Evolutionary conservation across 805 yeast genomes (phyloP).

Genomic region (Spathaspora boniae): DNA sequence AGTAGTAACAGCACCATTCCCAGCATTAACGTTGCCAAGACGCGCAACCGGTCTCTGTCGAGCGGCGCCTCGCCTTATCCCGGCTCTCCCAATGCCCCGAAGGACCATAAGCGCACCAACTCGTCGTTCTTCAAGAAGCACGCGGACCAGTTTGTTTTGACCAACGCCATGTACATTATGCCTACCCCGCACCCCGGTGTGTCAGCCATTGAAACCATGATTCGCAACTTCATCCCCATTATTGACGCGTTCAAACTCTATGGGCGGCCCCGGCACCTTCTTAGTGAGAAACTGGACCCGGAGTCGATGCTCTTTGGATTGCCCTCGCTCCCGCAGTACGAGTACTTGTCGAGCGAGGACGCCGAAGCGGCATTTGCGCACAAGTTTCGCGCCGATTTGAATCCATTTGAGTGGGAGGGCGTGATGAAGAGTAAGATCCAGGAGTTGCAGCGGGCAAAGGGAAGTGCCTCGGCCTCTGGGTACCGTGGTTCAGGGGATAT

Average conservation of each 20-base stretch:
- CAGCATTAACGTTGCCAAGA: too few species aligned
- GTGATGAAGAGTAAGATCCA: slow-evolving; percentile 5
- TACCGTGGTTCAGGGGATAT: slow-evolving; percentile 38
- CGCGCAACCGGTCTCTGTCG: slow-evolving; percentile 5
- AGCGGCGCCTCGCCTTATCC: neutral
- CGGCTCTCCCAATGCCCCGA: neutral
- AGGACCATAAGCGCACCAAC: slow-evolving; percentile 9
- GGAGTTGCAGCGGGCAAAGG: slow-evolving; percentile 9
- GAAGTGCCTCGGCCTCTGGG: slow-evolving; percentile 11
- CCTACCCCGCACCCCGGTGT: slow-evolving; percentile 75
- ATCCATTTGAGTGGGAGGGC: slow-evolving; percentile 16
- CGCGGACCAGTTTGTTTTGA: slow-evolving; percentile 25
- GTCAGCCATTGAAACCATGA: slow-evolving; percentile 66
- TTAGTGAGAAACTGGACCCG: slow-evolving; percentile 66
- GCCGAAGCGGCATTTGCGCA: slow-evolving; percentile 11
- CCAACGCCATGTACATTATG: slow-evolving; percentile 57
- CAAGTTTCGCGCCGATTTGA: slow-evolving; percentile 13
- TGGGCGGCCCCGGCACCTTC: slow-evolving; percentile 72
- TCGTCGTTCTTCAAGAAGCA: slow-evolving; percentile 28
- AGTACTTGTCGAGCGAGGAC: slow-evolving; percentile 42
- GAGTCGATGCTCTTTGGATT: slow-evolving; percentile 68
- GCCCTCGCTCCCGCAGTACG: slow-evolving; percentile 69
- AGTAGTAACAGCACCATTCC: neutral
- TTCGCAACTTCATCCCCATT: slow-evolving; percentile 64
- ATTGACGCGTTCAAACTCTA: slow-evolving; percentile 68